Percentiles rank a stretch among this genome's conserved stretches.
Conservation (phyloP, 441 rosid species). For the Adansonia rubrostipa region DNA sequence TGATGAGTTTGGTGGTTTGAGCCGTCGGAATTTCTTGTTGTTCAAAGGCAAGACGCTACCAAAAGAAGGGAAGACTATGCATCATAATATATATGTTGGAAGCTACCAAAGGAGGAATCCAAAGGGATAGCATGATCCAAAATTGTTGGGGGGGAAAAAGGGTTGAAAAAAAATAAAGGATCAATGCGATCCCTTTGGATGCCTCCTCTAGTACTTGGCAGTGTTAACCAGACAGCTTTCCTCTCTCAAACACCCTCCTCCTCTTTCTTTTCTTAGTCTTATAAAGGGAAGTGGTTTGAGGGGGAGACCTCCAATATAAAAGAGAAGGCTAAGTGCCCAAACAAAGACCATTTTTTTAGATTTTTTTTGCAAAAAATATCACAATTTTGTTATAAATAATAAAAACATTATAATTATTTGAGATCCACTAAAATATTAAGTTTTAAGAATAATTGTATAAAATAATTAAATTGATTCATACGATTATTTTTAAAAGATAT, state of each 20-base stretch:
- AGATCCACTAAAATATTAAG: too few species aligned
- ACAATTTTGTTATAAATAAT: too few species aligned
- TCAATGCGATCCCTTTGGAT: constrained; percentile 99
- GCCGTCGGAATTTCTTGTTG: background rate
- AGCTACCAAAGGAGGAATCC: constrained; percentile 94
- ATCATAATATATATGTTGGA: constrained; percentile 15
- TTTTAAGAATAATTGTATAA: too few species aligned
- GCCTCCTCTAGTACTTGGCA: constrained; percentile 66
- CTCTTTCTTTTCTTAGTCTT: constrained; percentile 29
- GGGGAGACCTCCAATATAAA: constrained; percentile 46
- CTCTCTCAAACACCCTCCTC: background rate
- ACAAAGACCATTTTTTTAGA: constrained; percentile 28
- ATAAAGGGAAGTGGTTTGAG: constrained; percentile 40
- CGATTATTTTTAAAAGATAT: too few species aligned
- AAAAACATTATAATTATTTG: too few species aligned
- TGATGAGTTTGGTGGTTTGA: background rate
- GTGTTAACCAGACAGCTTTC: constrained; percentile 1
- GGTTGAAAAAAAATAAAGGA: constrained; percentile 41
- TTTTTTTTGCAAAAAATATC: background rate
- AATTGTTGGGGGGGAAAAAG: background rate
- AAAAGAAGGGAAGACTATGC: constrained; percentile 46
- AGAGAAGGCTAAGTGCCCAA: constrained; percentile 47
- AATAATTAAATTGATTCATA: too few species aligned
- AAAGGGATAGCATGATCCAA: constrained; percentile 99
- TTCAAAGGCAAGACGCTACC: constrained; percentile 49